Evolutionary conservation across 305 asterid species (phyloP).

Genomic region (Solanum aculeatissimum): DNA sequence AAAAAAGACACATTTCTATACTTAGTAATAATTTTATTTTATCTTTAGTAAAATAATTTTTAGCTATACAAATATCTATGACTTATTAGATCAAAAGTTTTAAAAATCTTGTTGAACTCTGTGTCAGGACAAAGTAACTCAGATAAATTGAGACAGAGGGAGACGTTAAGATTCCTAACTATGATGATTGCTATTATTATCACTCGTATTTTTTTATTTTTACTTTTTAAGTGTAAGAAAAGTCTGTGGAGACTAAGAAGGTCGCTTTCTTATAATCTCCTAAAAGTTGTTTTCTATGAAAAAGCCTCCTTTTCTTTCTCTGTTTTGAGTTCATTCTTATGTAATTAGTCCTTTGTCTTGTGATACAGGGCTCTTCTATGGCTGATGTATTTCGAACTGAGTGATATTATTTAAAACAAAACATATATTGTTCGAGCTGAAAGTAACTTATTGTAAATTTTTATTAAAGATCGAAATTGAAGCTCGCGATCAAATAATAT

Average conservation of each 20-base stretch:
- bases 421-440: neutral
- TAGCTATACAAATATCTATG: too few relatives aligned
- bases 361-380: neutral
- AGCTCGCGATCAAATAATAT: slow-evolving; percentile 1
- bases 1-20: too few relatives aligned
- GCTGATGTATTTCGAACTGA: neutral
- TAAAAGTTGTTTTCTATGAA: neutral
- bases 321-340: neutral
- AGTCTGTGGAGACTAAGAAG: neutral
- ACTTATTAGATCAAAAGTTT: too few relatives aligned
- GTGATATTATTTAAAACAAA: neutral
- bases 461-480: neutral
- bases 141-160: too few relatives aligned
- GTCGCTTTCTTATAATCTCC: neutral
- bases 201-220: neutral
- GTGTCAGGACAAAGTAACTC: too few relatives aligned
- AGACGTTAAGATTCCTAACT: neutral
- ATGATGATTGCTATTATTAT: neutral
- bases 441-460: neutral
- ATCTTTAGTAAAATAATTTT: too few relatives aligned
- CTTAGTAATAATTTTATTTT: too few relatives aligned
- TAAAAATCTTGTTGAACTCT: too few relatives aligned
- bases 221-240: neutral
- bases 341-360: neutral
- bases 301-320: neutral